phyloP scores from a whole-genome alignment of 1,139 yeast genomes.

The Entelexis sorbosivorans region DNA sequence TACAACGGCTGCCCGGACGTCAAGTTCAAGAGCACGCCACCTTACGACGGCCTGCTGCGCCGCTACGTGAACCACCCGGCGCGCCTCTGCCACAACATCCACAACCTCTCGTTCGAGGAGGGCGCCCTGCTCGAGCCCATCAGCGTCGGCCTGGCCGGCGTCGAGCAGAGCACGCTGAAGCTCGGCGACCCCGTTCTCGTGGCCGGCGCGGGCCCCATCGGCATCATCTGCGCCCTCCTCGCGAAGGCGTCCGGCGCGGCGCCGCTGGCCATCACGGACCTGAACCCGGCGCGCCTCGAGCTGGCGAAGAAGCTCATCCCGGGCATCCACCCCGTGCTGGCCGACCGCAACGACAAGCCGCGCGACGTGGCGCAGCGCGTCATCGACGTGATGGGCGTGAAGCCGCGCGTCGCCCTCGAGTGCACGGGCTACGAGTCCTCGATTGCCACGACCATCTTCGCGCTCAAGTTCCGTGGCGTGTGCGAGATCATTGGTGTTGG shows the following conservation, averaged over 20 bases:
- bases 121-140: constrained; percentile 88
- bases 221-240: constrained; percentile 64
- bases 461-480: constrained; percentile 48
- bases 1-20: constrained; percentile 70
- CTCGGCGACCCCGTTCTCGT: constrained; percentile 69
- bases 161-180: constrained; percentile 52
- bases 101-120: constrained; percentile 64
- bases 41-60: constrained; percentile 51
- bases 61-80: constrained; percentile 62
- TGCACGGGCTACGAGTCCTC: constrained; percentile 60
- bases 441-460: constrained; percentile 45
- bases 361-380: constrained; percentile 31
- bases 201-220: constrained; percentile 93
- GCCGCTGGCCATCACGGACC: constrained; percentile 53
- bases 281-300: constrained; percentile 47
- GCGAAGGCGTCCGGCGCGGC: constrained; percentile 79
- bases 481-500: constrained; percentile 65
- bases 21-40: constrained; percentile 76
- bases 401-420: constrained; percentile 52
- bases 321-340: constrained; percentile 46
- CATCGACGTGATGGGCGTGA: constrained; percentile 34
- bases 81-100: constrained; percentile 65
- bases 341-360: constrained; percentile 34
- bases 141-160: constrained; percentile 76
- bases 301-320: constrained; percentile 51